Conservation (phyloP, 2,329 filamentous ascomycete genomes). For the Trichoderma asperellum region DNA sequence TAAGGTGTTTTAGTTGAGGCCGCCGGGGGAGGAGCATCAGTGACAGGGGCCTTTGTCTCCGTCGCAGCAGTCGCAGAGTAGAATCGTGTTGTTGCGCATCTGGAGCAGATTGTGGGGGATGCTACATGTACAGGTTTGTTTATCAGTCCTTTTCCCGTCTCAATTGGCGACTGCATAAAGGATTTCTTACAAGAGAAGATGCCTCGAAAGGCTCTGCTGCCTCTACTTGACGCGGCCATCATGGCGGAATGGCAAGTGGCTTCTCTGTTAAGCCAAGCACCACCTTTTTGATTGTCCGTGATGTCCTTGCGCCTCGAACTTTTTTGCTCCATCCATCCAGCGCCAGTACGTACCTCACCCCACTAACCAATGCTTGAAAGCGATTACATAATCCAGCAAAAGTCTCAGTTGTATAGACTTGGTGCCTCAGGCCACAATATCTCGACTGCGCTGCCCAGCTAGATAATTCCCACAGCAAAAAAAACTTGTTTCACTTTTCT, state of each 20-base stretch:
- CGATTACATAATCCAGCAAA: slow-evolving; percentile 29
- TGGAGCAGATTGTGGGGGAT: slow-evolving; percentile 42
- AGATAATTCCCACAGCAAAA: slow-evolving; percentile 6
- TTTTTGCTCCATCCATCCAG: slow-evolving; percentile 32
- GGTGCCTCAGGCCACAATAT: slow-evolving; percentile 36
- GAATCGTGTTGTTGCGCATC: slow-evolving; percentile 46
- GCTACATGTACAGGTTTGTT: slow-evolving; percentile 30
- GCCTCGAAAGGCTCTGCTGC: slow-evolving; percentile 53
- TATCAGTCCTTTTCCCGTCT: slow-evolving; percentile 21
- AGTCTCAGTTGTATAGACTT: neutral
- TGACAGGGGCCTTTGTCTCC: slow-evolving; percentile 31
- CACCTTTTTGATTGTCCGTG: slow-evolving; percentile 12
- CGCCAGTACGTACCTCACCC: slow-evolving; percentile 28
- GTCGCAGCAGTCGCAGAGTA: slow-evolving; percentile 42
- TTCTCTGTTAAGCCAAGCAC: slow-evolving; percentile 15
- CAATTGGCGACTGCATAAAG: slow-evolving; percentile 31
- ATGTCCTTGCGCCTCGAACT: slow-evolving; percentile 33
- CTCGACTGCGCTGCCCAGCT: neutral
- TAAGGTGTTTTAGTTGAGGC: slow-evolving; percentile 31
- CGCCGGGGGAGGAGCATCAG: slow-evolving; percentile 31
- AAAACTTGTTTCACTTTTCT: slow-evolving; percentile 31
- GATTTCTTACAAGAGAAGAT: slow-evolving; percentile 54
- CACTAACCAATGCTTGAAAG: neutral
- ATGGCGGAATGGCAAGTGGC: slow-evolving; percentile 32
- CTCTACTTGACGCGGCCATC: slow-evolving; percentile 62